These are phyloP conservation scores for Verticillium zaregamsianum DNA, from an alignment of 2,329 filamentous ascomycete species.

Conservation along the genomic window DNA sequence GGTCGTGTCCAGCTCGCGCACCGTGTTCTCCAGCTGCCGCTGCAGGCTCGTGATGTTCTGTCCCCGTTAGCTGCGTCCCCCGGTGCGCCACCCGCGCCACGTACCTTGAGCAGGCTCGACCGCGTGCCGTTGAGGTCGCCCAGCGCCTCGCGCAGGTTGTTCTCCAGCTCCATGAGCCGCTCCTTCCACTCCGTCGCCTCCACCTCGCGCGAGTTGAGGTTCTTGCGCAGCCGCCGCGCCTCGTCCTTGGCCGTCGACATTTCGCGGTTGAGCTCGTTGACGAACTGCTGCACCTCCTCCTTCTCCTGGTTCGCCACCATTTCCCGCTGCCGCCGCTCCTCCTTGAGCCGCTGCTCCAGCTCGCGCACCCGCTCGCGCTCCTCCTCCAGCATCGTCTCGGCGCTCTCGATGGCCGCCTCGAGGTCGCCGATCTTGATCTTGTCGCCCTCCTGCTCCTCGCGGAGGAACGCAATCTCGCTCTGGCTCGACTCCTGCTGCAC, in stretches of 20 bases:
- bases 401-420: constrained; percentile 74
- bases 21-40: constrained; percentile 78
- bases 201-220: constrained; percentile 74
- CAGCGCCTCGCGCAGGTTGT: constrained; percentile 78
- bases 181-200: constrained; percentile 92
- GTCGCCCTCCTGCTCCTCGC: constrained; percentile 94
- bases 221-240: constrained; percentile 75
- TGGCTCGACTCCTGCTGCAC: constrained; percentile 93
- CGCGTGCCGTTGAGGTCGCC: constrained; percentile 84
- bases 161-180: constrained; percentile 83
- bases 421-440: constrained; percentile 97
- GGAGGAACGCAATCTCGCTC: constrained; percentile 87
- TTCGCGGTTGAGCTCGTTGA: constrained; percentile 89
- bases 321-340: constrained; percentile 83
- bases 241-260: constrained; percentile 81
- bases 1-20: constrained; percentile 75
- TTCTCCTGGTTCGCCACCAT: constrained; percentile 85
- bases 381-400: constrained; percentile 76
- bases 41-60: constrained; percentile 83
- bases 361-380: constrained; percentile 75
- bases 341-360: constrained; percentile 68
- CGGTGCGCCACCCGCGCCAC: constrained; percentile 13
- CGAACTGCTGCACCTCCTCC: constrained; percentile 87
- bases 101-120: constrained; percentile 76
- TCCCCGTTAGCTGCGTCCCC: constrained; percentile 1